Conservation (phyloP, 257 asterid species). For the Salvia hispanica region DNA sequence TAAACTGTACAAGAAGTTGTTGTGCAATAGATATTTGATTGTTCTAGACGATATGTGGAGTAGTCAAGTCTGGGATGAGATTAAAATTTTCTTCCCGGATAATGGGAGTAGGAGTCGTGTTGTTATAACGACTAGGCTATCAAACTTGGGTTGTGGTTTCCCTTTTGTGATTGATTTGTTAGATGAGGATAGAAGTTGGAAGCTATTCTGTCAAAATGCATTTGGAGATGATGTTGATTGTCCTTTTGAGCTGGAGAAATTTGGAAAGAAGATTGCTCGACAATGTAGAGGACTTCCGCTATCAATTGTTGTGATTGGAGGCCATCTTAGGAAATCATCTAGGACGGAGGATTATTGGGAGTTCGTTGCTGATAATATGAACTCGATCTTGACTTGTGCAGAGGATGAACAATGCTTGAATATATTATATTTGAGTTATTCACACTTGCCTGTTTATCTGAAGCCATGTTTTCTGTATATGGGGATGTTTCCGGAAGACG, state of each 20-base stretch:
- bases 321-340: neutral
- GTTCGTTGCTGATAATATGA: neutral
- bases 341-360: neutral
- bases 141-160: neutral
- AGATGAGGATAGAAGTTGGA: neutral
- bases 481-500: neutral
- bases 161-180: neutral
- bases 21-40: neutral
- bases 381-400: neutral
- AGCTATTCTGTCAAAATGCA: neutral
- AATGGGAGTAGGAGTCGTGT: neutral
- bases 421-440: neutral
- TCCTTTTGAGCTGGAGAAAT: neutral
- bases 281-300: constrained; percentile 6
- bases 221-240: neutral
- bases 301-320: neutral
- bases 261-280: neutral
- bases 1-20: neutral
- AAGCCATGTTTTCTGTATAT: constrained; percentile 2
- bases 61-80: neutral
- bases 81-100: neutral
- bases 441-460: neutral
- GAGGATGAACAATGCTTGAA: neutral
- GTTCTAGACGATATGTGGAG: constrained; percentile 4
- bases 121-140: neutral